Evolutionary conservation across 1,284 basidiomycete genomes (phyloP), one percentile per base, ranked within the genome.

Genomic region (Moesziomyces parantarcticus): DNA sequence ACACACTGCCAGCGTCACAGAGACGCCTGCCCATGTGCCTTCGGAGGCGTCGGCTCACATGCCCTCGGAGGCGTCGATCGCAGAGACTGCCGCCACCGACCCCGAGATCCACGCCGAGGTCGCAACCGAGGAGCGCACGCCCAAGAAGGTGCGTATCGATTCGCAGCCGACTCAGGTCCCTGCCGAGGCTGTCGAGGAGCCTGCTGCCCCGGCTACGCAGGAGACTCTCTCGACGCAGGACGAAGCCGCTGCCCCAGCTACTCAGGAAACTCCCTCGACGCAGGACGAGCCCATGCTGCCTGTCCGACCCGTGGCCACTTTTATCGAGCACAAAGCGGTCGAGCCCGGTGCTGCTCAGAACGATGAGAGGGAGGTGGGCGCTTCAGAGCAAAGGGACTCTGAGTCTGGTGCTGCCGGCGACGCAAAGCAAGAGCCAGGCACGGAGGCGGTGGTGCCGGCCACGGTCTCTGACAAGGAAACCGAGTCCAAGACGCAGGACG

Each of bases 251-350:
- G n/a, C n/a, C n/a, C n/a, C n/a, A n/a, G n/a, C 41, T 7, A 42
- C 44, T 1, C 43, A 67, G 20, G 65, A 68, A 23, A 45, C 36
- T 16, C 11, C 16, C 6, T 39, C 36, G 36, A 39, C 59, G 18
- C 65, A 61, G 11, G 59, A 68, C 40, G 65, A 68, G 43, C 55
- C 39, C 0, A 51, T 62, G 55, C 65, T 68, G 1, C 59, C 65
- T 6, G 23, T 61, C 14, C 55, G 51, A 21, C 36, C 39, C 6
- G 14, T 13, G 0, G 21, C 25, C 16, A 7, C 36, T 18, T 4
- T 6, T 8, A 16, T 39, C 36, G 11, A 13, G 16, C 36, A 39
- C 13, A 13, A 3, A 25, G 22, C 10, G 29, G 29, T 13, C 29
- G 29, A 11, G 10, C 29, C 29, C 29, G 13, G 29, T 13, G 29